Percentiles rank a stretch among this genome's conserved stretches.
phyloP scores from a whole-genome alignment of 179 eudicot genomes.

The Pouteria campechiana region DNA sequence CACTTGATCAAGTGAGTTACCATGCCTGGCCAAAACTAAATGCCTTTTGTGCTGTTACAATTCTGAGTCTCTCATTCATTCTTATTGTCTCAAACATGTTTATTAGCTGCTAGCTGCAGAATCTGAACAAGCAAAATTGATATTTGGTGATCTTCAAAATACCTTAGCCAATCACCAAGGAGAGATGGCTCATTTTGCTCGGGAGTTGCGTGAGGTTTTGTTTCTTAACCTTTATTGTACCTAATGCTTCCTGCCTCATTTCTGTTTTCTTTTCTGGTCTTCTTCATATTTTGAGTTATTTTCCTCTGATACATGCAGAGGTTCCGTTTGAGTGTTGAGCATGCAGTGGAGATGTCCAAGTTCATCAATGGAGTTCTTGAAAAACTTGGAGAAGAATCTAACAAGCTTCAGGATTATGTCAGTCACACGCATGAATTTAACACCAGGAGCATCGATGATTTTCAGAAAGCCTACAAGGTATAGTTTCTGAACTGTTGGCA shows the following conservation, averaged over 20 bases:
- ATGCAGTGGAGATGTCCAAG: constrained; percentile 49
- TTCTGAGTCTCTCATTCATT: no score
- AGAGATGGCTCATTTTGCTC: constrained; percentile 77
- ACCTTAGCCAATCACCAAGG: constrained; percentile 68
- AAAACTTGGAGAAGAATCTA: constrained; percentile 52
- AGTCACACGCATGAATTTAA: constrained; percentile 57
- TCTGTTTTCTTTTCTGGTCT: not conserved
- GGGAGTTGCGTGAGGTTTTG: constrained; percentile 83
- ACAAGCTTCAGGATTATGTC: constrained; percentile 51
- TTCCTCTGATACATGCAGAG: constrained; percentile 33
- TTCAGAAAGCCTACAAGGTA: constrained; percentile 79
- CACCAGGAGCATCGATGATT: constrained; percentile 48
- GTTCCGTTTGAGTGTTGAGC: constrained; percentile 46
- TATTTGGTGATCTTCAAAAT: constrained; percentile 78
- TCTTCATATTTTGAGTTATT: not conserved
- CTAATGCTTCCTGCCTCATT: not conserved
- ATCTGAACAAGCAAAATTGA: constrained; percentile 45
- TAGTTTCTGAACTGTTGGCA: not conserved
- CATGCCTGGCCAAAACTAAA: not conserved
- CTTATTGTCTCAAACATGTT: not conserved
- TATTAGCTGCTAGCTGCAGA: constrained; percentile 65
- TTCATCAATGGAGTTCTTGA: constrained; percentile 40
- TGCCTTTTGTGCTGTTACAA: not conserved
- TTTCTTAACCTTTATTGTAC: not conserved
- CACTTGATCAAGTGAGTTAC: constrained; percentile 52